Conservation (phyloP, 805 yeast genomes). For the Candida oleophila region DNA sequence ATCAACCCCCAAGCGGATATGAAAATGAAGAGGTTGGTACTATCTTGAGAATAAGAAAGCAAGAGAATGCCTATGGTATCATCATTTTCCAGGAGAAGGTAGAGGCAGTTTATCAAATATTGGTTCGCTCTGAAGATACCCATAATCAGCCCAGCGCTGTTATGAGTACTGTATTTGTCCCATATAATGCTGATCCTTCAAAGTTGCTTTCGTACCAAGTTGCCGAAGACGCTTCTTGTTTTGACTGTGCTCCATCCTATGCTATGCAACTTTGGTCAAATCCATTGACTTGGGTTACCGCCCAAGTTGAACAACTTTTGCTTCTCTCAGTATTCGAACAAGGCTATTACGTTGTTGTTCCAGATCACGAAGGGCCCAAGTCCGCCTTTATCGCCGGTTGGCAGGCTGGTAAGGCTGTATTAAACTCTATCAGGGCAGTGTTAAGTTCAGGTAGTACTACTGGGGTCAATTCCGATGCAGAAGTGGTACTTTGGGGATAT, state of each 20-base stretch:
- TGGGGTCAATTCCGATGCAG: constrained; percentile 18
- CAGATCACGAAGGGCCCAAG: constrained; percentile 36
- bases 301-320: constrained; percentile 16
- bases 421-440: constrained; percentile 30
- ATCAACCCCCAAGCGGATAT: constrained; percentile 10
- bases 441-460: constrained; percentile 16
- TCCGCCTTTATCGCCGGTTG: constrained; percentile 31
- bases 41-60: constrained; percentile 9
- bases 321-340: constrained; percentile 10
- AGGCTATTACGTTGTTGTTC: constrained; percentile 33
- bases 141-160: constrained; percentile 17
- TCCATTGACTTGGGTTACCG: constrained; percentile 8
- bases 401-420: constrained; percentile 27
- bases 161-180: constrained; percentile 19
- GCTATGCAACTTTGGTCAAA: constrained; percentile 14
- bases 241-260: constrained; percentile 21
- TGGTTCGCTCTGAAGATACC: constrained; percentile 21
- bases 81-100: constrained; percentile 6
- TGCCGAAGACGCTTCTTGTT: constrained; percentile 18
- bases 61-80: constrained; percentile 5
- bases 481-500: constrained; percentile 32
- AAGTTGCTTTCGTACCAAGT: constrained; percentile 21
- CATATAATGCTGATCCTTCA: constrained; percentile 21
- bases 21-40: constrained; percentile 7
- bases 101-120: constrained; percentile 21